Evolutionary conservation across 371 early-diverging fungal species (phyloP).

Genomic region (Mortierella sp.): DNA sequence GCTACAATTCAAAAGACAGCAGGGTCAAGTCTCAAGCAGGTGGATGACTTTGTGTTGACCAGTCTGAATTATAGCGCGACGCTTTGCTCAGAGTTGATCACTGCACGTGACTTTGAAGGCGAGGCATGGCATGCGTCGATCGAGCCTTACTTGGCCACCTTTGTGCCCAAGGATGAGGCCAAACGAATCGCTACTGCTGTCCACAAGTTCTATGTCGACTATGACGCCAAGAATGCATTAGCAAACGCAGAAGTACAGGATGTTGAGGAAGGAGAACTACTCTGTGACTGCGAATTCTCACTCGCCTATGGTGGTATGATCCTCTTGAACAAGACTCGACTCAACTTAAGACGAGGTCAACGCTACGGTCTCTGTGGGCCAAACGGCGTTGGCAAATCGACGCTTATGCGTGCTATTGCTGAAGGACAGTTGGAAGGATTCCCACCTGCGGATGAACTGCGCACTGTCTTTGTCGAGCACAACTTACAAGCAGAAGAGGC

Average conservation of each 20-base stretch:
- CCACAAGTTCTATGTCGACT: slow-evolving; percentile 50
- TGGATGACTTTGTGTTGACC: slow-evolving; percentile 58
- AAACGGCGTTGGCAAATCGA: slow-evolving; percentile 91
- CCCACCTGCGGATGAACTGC: slow-evolving; percentile 76
- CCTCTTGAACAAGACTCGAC: slow-evolving; percentile 78
- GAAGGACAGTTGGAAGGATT: slow-evolving; percentile 81
- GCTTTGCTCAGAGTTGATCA: slow-evolving; percentile 58
- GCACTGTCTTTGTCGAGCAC: slow-evolving; percentile 81
- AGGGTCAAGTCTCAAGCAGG: slow-evolving; percentile 14
- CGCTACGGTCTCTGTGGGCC: slow-evolving; percentile 86
- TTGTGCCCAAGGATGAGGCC: slow-evolving; percentile 54
- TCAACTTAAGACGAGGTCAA: slow-evolving; percentile 79
- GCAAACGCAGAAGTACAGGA: slow-evolving; percentile 65
- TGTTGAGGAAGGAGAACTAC: slow-evolving; percentile 76
- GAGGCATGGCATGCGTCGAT: slow-evolving; percentile 58
- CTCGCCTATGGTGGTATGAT: slow-evolving; percentile 87
- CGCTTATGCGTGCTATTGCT: slow-evolving; percentile 86
- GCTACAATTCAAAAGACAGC: slow-evolving; percentile 25
- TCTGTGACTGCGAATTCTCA: slow-evolving; percentile 83
- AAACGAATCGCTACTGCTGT: slow-evolving; percentile 48
- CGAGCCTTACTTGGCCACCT: slow-evolving; percentile 66
- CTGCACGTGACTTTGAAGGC: slow-evolving; percentile 58
- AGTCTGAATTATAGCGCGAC: slow-evolving; percentile 56
- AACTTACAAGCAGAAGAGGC: slow-evolving; percentile 79
- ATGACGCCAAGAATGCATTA: slow-evolving; percentile 56